Evolutionary conservation across 768 basidiomycete species (phyloP), one percentile per base, ranked within the genome.

Genomic region (Auricularia auricula-judae): DNA sequence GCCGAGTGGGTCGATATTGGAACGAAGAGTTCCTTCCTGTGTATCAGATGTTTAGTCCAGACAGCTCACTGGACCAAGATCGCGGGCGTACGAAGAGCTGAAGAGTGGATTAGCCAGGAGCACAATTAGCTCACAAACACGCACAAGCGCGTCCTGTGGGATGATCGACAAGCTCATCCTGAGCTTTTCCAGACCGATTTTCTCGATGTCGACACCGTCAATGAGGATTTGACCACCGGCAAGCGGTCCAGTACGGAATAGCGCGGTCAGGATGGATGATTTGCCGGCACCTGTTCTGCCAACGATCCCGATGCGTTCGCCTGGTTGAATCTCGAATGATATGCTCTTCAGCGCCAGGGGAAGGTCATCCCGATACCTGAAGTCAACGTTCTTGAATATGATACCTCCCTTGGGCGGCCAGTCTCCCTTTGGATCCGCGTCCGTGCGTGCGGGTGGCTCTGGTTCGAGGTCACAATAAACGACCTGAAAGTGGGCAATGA

Each of bases 291-390:
- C 81, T 2, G 81, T 82, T 1, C 81, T 67, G 0, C 81, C 81
- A n/a, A 80, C 79, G 63, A 84, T 79, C 7, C 82, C 82, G 62
- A 82, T 74, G 76, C 89, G 89, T 72, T 89, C 86, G 14, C 87
- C 85, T 1, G 85, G 75, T 21, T 73, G 72, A 44, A 87, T 75
- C 8, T 78, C 69, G 68, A 90, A 88, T 62, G 70, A 78, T 65
- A 90, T 72, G n/a, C 78, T 81, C 67, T 85, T 84, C 47, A 90
- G 74, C 2, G 89, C 86, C 16, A 84, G 75, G 2, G 88, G 87
- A 14, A 89, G 75, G 10, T 82, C 85, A 18, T 80, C 76, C 7
- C 88, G 78, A 72, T 90, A 91, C 1, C 76, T 70, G 62, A 84
- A 69, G 21, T 79, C 72, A 34, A 87, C 86, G 64, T 86, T 71